phyloP scores from a whole-genome alignment of 805 yeast genomes.

The Saccharomyces cerevisiae region DNA sequence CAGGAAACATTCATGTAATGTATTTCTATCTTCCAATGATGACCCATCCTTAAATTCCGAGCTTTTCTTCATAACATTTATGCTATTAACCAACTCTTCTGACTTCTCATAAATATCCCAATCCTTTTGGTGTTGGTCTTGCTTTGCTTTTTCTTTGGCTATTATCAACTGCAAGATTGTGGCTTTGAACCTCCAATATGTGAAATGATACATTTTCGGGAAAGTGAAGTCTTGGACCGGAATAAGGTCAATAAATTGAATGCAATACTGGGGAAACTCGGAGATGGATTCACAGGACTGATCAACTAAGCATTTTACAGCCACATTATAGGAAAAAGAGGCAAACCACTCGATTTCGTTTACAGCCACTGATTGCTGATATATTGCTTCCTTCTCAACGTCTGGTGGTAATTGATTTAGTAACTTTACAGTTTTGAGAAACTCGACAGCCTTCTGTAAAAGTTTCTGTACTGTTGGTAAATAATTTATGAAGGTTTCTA shows the following conservation, averaged over 20 bases:
- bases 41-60: slow-evolving; percentile 6
- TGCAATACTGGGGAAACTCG: slow-evolving; percentile 16
- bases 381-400: slow-evolving; percentile 1
- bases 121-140: slow-evolving; percentile 3
- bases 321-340: slow-evolving; percentile 29
- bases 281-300: slow-evolving; percentile 9
- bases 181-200: slow-evolving; percentile 21
- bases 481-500: slow-evolving; percentile 2
- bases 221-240: slow-evolving; percentile 16
- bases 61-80: slow-evolving; percentile 10
- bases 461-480: slow-evolving; percentile 4
- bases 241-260: slow-evolving; percentile 12
- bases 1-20: slow-evolving; percentile 16
- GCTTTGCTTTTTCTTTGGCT: slow-evolving; percentile 2
- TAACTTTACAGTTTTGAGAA: slow-evolving; percentile 4
- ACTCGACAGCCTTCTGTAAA: slow-evolving; percentile 6
- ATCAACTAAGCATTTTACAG: slow-evolving; percentile 19
- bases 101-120: slow-evolving; percentile 6
- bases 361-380: slow-evolving; percentile 13
- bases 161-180: slow-evolving; percentile 13
- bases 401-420: background rate
- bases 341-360: slow-evolving; percentile 38
- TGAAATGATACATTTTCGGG: slow-evolving; percentile 18
- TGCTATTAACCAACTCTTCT: slow-evolving; percentile 9
- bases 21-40: slow-evolving; percentile 5